Conservation (phyloP, 2,329 filamentous ascomycete genomes). For the Magnaporthiopsis rhizophila region DNA sequence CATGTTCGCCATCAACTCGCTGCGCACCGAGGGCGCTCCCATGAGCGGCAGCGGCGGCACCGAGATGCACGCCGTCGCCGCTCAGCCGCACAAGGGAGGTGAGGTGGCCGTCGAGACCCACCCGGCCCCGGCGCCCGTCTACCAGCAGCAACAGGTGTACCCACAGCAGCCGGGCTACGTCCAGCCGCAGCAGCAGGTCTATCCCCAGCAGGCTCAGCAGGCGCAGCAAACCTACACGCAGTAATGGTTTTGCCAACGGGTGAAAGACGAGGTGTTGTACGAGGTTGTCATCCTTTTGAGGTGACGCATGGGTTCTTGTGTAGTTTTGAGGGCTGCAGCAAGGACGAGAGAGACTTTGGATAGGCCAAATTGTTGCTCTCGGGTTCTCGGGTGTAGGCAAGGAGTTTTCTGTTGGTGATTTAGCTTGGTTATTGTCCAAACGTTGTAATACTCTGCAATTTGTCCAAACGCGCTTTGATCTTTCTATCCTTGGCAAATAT, state of each 20-base stretch:
- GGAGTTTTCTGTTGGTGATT: too few relatives aligned
- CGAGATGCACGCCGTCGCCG: neutral
- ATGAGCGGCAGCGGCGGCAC: constrained; percentile 3
- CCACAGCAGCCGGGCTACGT: constrained; percentile 1
- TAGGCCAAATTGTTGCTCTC: too few relatives aligned
- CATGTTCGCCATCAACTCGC: constrained; percentile 3
- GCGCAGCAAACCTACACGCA: neutral
- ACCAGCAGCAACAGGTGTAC: constrained; percentile 2
- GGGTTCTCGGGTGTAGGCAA: too few relatives aligned
- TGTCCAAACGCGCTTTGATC: too few relatives aligned
- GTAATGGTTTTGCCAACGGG: neutral
- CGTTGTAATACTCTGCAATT: too few relatives aligned
- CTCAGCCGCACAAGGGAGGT: neutral
- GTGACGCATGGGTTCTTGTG: too few relatives aligned
- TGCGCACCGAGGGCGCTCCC: constrained; percentile 1
- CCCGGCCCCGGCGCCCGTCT: neutral
- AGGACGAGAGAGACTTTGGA: too few relatives aligned
- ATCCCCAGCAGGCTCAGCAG: neutral
- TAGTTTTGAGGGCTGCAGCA: too few relatives aligned
- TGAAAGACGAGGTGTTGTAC: neutral
- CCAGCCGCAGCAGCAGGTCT: neutral
- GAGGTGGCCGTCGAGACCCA: neutral
- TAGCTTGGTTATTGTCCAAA: too few relatives aligned
- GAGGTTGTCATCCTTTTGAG: too few relatives aligned
- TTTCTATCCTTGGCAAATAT: too few relatives aligned